A percentile compares a stretch with the other conserved stretches of the same genome.
Conservation (phyloP, 768 basidiomycete genomes). For the Trametes cingulata region DNA sequence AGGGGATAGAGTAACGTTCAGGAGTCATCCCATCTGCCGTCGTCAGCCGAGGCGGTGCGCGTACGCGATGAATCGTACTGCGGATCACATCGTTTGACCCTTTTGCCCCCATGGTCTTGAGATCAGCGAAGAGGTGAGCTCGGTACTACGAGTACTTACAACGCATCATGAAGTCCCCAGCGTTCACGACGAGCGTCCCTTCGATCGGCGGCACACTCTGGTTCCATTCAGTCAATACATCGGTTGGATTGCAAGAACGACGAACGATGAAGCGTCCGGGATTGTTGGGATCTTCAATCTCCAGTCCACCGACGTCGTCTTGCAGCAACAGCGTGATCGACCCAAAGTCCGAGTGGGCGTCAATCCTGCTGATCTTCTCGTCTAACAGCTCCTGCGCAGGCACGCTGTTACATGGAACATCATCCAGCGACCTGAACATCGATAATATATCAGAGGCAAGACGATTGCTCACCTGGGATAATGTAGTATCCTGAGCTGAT, state of each 20-base stretch:
- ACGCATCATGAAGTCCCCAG: slow-evolving; percentile 52
- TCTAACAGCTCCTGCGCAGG: slow-evolving; percentile 34
- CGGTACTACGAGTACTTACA: slow-evolving; percentile 34
- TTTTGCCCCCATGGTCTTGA: slow-evolving; percentile 14
- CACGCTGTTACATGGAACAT: slow-evolving; percentile 28
- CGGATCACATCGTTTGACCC: slow-evolving; percentile 42
- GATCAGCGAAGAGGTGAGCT: neutral
- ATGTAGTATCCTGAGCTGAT: slow-evolving; percentile 58
- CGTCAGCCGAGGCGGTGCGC: slow-evolving; percentile 36
- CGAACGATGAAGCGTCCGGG: slow-evolving; percentile 43
- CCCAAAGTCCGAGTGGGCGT: slow-evolving; percentile 56
- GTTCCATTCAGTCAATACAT: neutral
- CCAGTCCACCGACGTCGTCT: slow-evolving; percentile 60
- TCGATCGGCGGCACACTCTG: slow-evolving; percentile 44
- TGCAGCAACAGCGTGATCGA: slow-evolving; percentile 61
- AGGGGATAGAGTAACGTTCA: slow-evolving; percentile 63
- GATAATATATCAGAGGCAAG: too few relatives aligned
- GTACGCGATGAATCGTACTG: slow-evolving; percentile 56
- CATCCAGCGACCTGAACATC: neutral
- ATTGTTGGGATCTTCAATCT: slow-evolving; percentile 55
- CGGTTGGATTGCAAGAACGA: neutral
- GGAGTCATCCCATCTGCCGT: slow-evolving; percentile 42
- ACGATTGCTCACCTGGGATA: slow-evolving; percentile 47
- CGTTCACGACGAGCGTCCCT: slow-evolving; percentile 52
- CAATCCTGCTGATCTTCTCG: slow-evolving; percentile 45